Conservation (phyloP, 441 rosid genomes). For the Theobroma grandiflorum region DNA sequence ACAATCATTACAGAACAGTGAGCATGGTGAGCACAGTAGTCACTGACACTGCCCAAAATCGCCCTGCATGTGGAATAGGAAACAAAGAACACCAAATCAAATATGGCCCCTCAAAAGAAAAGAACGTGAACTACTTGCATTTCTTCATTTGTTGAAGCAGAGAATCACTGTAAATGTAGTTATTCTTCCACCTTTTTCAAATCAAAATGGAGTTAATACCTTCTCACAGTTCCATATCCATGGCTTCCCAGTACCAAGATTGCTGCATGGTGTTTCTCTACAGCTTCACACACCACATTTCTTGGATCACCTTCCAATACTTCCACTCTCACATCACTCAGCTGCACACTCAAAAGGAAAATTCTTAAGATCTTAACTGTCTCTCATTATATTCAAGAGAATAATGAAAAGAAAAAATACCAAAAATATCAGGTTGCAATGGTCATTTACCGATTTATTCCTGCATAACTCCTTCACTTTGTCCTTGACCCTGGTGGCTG, state of each 20-base stretch:
- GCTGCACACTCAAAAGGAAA: slow-evolving; percentile 14
- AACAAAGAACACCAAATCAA: background rate
- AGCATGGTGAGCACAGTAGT: slow-evolving; percentile 68
- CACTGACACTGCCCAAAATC: slow-evolving; percentile 71
- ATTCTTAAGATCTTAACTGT: background rate
- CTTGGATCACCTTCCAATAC: slow-evolving; percentile 58
- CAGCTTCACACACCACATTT: slow-evolving; percentile 50
- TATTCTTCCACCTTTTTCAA: no score
- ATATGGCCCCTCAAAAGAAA: background rate
- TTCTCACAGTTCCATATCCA: slow-evolving; percentile 56
- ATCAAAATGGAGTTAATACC: slow-evolving; percentile 24
- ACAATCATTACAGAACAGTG: slow-evolving; percentile 69
- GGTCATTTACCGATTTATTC: slow-evolving; percentile 36
- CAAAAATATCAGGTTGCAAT: background rate
- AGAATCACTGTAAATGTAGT: no score
- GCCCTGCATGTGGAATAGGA: slow-evolving; percentile 47
- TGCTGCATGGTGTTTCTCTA: slow-evolving; percentile 49
- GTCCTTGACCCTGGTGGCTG: slow-evolving; percentile 33
- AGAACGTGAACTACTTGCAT: background rate
- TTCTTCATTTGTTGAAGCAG: no score
- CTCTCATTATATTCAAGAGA: background rate
- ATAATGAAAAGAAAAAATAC: background rate
- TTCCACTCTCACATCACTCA: slow-evolving; percentile 27
- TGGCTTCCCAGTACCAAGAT: slow-evolving; percentile 59
- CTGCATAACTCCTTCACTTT: slow-evolving; percentile 43